phyloP scores from a whole-genome alignment of 108 stramenopile genomes.

The Mediolabrus comicus region DNA sequence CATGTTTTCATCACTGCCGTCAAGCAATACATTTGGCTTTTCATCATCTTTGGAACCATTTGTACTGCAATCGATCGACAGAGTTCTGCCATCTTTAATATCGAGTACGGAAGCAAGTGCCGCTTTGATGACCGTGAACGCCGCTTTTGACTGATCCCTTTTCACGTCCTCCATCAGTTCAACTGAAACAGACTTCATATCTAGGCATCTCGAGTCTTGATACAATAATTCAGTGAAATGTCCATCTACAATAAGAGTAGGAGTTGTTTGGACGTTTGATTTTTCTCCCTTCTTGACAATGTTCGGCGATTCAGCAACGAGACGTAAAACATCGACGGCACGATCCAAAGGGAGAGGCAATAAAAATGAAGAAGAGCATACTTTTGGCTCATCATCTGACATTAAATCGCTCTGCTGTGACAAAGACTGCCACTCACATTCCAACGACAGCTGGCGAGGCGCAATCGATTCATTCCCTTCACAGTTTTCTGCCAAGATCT shows the following conservation, averaged over 20 bases:
- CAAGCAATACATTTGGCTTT: slow-evolving; percentile 3
- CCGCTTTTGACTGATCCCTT: slow-evolving; percentile 52
- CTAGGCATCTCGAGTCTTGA: slow-evolving; percentile 36
- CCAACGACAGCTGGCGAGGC: slow-evolving; percentile 18
- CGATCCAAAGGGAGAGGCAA: slow-evolving; percentile 41
- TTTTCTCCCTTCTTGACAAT: slow-evolving; percentile 1
- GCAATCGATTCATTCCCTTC: background rate
- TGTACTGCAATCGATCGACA: background rate
- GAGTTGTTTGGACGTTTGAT: background rate
- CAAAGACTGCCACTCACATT: slow-evolving; percentile 25
- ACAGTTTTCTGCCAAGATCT: slow-evolving; percentile 44
- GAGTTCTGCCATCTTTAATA: slow-evolving; percentile 7
- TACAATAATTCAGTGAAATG: slow-evolving; percentile 6
- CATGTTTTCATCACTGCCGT: slow-evolving; percentile 8
- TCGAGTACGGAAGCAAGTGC: slow-evolving; percentile 53
- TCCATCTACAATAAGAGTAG: background rate
- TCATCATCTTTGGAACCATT: background rate
- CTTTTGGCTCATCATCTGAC: background rate
- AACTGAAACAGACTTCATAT: slow-evolving; percentile 51
- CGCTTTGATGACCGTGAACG: slow-evolving; percentile 54
- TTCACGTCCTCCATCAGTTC: slow-evolving; percentile 50
- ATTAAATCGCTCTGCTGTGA: background rate
- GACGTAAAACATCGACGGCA: slow-evolving; percentile 29
- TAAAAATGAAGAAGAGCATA: slow-evolving; percentile 19
- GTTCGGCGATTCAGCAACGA: slow-evolving; percentile 23